A percentile compares a stretch with the other conserved stretches of the same genome.
phyloP scores from a whole-genome alignment of 345 rosid species.

The Linum tenue region DNA sequence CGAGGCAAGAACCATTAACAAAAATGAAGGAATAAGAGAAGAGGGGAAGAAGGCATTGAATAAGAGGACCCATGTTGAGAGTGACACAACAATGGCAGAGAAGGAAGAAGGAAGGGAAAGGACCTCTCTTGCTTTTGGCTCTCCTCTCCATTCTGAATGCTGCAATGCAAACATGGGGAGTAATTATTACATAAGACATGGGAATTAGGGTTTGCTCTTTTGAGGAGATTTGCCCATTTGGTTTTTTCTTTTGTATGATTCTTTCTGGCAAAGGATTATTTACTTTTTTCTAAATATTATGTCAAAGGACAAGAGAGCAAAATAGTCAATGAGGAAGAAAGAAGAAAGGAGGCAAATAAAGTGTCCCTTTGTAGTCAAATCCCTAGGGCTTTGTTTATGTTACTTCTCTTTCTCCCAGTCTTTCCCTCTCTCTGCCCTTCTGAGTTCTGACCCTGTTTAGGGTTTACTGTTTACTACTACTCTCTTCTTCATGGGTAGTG shows the following conservation, averaged over 20 bases:
- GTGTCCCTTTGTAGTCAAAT: constrained; percentile 21
- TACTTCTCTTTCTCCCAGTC: constrained; percentile 21
- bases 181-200: constrained; percentile 17
- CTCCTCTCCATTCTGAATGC: constrained; percentile 9
- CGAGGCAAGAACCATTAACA: not conserved
- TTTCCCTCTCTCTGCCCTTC: not conserved
- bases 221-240: not conserved
- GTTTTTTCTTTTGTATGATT: constrained; percentile 13
- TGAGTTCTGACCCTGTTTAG: too few relatives aligned
- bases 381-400: constrained; percentile 28
- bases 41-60: constrained; percentile 10
- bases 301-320: constrained; percentile 22
- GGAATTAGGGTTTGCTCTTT: constrained; percentile 16
- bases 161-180: constrained; percentile 12
- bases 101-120: not conserved
- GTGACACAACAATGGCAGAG: constrained; percentile 34
- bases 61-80: constrained; percentile 29
- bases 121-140: not conserved
- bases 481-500: not conserved
- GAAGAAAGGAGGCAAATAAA: not conserved
- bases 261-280: not conserved
- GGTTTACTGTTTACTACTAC: too few relatives aligned
- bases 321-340: constrained; percentile 10
- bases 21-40: too few relatives aligned
- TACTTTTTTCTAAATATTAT: not conserved